Evolutionary conservation across 78 protist species (phyloP), one percentile per base, ranked within the genome.

Genomic region (Tieghemostelium lacteum): DNA sequence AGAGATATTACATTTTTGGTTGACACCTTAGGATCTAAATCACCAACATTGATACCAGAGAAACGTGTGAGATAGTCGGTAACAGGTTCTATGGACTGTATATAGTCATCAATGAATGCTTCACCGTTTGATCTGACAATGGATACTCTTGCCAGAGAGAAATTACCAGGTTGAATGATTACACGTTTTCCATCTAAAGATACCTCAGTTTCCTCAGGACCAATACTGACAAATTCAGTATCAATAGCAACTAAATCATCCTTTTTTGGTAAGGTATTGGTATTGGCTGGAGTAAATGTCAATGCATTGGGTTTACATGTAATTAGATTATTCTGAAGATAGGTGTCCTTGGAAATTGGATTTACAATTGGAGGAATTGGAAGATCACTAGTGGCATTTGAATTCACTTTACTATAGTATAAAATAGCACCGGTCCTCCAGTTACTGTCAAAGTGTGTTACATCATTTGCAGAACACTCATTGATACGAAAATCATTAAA

Each of bases 21-120:
- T 10, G 96, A 89, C 6, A 42, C 5, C 28, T 57, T 64, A 19
- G 96, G 87, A 29, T 97, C 97, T 26, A 97, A 85, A 74, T 97
- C 98, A 19, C 97, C 97, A 0, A 95, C 96, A 22, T 94, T 37
- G 50, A 97, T 76, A 45, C 98, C 98, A n/a, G 94, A 75, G 71
- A 86, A 97, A 49, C 96, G 10, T 8, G 98, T 96, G 39, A 97
- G 87, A 75, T 96, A 96, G 63, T 97, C 98, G 1, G 78, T 75
- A 12, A 97, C 96, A 16, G 80, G 92, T 24, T 96, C 97, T 2
- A 66, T 60, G 49, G 93, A 86, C 62, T 86, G 85, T 5, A 94
- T 93, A 58, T 93, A 95, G 57, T 95, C 96, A 75, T 97, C 98
- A 22, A 97, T 40, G 52, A 96, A 96, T 29, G 97, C 92, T 29